Percentiles rank a stretch among this genome's conserved stretches.
phyloP scores from a whole-genome alignment of 441 rosid species.

The Kokia cookei region DNA sequence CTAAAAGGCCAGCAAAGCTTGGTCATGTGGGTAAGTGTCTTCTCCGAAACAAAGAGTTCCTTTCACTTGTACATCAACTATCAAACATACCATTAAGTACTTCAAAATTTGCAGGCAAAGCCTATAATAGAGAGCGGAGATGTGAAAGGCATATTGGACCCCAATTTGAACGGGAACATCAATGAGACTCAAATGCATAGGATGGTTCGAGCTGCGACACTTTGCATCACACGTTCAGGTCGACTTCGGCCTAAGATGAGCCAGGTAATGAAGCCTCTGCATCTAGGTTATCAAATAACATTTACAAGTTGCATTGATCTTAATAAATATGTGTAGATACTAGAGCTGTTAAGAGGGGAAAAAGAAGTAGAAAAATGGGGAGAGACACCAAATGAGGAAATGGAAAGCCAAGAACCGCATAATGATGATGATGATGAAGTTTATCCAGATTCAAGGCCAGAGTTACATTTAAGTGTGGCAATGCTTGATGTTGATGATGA shows the following conservation, averaged over 20 bases:
- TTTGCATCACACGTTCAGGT: slow-evolving; percentile 62
- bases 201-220: slow-evolving; percentile 66
- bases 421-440: slow-evolving; percentile 62
- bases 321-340: slow-evolving; percentile 30
- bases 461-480: slow-evolving; percentile 55
- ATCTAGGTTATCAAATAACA: background rate
- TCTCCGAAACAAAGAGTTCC: background rate
- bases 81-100: slow-evolving; percentile 13
- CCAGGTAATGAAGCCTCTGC: slow-evolving; percentile 35
- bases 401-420: slow-evolving; percentile 38
- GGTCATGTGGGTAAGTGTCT: slow-evolving; percentile 80
- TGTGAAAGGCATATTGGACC: slow-evolving; percentile 52
- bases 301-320: background rate
- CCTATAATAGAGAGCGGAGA: slow-evolving; percentile 58
- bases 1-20: slow-evolving; percentile 68
- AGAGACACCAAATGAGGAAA: slow-evolving; percentile 10
- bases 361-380: slow-evolving; percentile 25
- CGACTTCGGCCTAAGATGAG: slow-evolving; percentile 69
- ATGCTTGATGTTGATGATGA: slow-evolving; percentile 68
- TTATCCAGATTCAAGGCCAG: slow-evolving; percentile 58
- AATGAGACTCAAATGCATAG: slow-evolving; percentile 55
- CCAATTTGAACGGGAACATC: slow-evolving; percentile 34
- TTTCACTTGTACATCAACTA: background rate
- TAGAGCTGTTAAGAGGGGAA: slow-evolving; percentile 58
- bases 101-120: slow-evolving; percentile 50